Evolutionary conservation across 441 rosid species (phyloP), one percentile per base, ranked within the genome.

Genomic region (Jatropha multifida): DNA sequence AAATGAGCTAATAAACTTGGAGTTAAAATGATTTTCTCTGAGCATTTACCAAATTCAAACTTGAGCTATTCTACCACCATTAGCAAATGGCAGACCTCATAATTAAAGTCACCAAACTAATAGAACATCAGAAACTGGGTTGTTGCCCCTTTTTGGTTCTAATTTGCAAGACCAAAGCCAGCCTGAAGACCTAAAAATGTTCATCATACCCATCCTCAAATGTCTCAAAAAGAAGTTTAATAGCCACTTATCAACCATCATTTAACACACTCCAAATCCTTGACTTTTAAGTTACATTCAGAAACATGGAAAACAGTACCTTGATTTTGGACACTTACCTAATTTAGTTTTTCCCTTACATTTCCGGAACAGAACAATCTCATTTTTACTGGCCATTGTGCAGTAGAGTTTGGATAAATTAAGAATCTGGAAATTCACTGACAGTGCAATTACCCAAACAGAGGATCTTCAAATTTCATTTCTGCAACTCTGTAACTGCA

Each of bases 291-390:
- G 72, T 48, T 6, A 68, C 20, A 38, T 49, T 52, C 14, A 0
- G 3, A 46, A 65, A 40, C 44, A 65, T 15, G 4, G 2, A 40
- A 54, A 51, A 18, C 61, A 52, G 61, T 73, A 3, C 61, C 63
- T 15, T 63, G 69, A 51, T 37, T 17, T 51, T 3, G 32, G 76
- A 73, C 62, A 10, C 20, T 32, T 69, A 73, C 69, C 76, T 73
- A 73, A 73, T 73, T 61, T 73, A 42, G 4, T 62, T 48, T 42
- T 44, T 23, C 3, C 8, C 59, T 37, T 32, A 17, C 5, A 4
- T 7, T 7, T 1, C 13, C 4, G 38, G 40, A 68, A 46, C 17
- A 48, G 23, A 9, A 5, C 17, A 63, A 32, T 14, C 20, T 23
- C 23, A 15, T 40, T 14, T 38, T 13, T 3, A 38, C 27, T 64